Conservation (phyloP, 2,329 filamentous ascomycete species). For the Ophiostoma australiae region DNA sequence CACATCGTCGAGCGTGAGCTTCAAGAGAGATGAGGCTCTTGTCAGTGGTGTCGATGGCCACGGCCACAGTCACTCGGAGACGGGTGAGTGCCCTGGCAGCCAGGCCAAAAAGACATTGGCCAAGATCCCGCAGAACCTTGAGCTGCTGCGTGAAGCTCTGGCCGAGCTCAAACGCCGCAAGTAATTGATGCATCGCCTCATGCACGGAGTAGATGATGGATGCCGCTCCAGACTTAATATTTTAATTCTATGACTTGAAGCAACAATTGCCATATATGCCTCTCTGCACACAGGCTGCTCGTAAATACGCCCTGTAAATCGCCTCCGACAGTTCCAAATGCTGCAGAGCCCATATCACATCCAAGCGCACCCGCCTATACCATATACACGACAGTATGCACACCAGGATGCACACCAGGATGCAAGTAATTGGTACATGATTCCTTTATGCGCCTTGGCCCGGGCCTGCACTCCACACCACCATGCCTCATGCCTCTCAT, state of each 20-base stretch:
- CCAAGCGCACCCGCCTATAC: not conserved
- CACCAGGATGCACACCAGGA: not conserved
- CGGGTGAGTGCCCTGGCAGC: not conserved
- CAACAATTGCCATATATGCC: not conserved
- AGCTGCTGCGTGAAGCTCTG: not conserved
- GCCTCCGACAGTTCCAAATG: not conserved
- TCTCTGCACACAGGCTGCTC: not conserved
- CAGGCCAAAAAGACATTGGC: not conserved
- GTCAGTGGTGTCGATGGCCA: not conserved
- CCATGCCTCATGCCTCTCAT: not conserved
- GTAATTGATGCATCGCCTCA: not conserved
- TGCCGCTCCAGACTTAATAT: not conserved
- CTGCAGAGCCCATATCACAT: not conserved
- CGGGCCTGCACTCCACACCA: constrained; percentile 6
- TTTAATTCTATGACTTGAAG: not conserved
- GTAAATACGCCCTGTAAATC: not conserved
- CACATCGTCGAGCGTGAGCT: not conserved
- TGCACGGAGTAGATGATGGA: too few relatives aligned
- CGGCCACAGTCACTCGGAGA: constrained; percentile 4
- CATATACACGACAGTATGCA: too few relatives aligned
- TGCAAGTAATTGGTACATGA: not conserved
- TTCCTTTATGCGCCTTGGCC: not conserved
- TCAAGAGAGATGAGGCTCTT: not conserved
- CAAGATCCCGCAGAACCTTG: not conserved
- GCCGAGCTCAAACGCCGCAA: not conserved